Conservation (phyloP, 805 yeast species). For the Huiozyma sinensis region DNA sequence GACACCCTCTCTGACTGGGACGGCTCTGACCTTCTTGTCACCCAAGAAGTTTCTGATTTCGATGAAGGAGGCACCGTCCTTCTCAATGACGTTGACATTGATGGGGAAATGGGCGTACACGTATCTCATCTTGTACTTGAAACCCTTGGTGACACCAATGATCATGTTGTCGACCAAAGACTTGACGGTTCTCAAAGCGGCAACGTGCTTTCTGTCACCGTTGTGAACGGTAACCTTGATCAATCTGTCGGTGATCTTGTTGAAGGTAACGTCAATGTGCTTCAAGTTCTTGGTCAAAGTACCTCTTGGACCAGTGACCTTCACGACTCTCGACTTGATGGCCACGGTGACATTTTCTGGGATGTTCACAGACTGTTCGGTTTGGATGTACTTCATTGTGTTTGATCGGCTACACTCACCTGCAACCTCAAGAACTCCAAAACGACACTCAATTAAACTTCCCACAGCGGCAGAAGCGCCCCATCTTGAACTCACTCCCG, state of each 20-base stretch:
- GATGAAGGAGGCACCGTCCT: constrained; percentile 61
- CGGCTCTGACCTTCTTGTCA: constrained; percentile 92
- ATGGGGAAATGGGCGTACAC: constrained; percentile 99
- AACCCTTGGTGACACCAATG: constrained; percentile 98
- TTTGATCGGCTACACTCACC: background rate
- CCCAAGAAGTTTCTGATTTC: constrained; percentile 99
- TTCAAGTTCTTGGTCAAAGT: constrained; percentile 77
- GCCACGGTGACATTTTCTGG: constrained; percentile 90
- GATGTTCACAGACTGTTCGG: constrained; percentile 70
- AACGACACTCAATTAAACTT: background rate
- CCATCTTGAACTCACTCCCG: too few relatives aligned
- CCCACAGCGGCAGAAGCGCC: background rate
- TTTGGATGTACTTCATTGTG: constrained; percentile 72
- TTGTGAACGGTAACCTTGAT: constrained; percentile 90
- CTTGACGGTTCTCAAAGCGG: constrained; percentile 97
- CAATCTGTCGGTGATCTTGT: constrained; percentile 46
- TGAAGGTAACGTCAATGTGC: constrained; percentile 92
- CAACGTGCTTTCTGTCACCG: constrained; percentile 99
- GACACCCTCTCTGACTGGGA: constrained; percentile 85
- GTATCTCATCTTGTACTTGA: constrained; percentile 99
- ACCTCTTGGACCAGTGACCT: constrained; percentile 98
- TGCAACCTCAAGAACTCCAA: background rate
- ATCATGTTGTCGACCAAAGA: constrained; percentile 88
- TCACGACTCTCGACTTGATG: constrained; percentile 84
- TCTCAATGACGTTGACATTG: constrained; percentile 84